Evolutionary conservation across 1,284 basidiomycete species (phyloP).

Genomic region (Sporisorium iseilematis-ciliati): DNA sequence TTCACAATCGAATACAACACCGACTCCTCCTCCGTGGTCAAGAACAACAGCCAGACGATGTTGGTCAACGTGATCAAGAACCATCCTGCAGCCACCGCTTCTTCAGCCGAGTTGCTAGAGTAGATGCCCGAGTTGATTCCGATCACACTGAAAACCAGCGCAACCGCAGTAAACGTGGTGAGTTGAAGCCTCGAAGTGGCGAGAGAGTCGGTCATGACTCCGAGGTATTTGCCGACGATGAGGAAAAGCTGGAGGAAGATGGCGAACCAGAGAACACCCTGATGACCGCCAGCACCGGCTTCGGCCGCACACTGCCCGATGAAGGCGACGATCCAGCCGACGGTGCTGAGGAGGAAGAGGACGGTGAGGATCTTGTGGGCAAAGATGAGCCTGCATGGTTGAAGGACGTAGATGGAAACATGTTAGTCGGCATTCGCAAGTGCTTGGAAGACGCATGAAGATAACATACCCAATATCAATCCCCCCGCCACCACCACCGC

Average conservation of each 20-base stretch:
- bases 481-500: slow-evolving; percentile 50
- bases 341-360: slow-evolving; percentile 83
- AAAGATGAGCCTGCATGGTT: slow-evolving; percentile 80
- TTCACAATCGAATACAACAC: slow-evolving; percentile 85
- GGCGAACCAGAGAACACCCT: slow-evolving; percentile 88
- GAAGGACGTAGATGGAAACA: neutral
- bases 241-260: slow-evolving; percentile 86
- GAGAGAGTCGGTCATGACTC: slow-evolving; percentile 85
- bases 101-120: slow-evolving; percentile 18
- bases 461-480: slow-evolving; percentile 54
- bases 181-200: slow-evolving; percentile 86
- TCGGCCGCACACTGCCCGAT: slow-evolving; percentile 74
- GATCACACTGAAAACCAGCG: slow-evolving; percentile 86
- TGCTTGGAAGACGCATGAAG: too few relatives aligned
- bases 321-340: slow-evolving; percentile 94
- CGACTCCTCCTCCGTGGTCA: slow-evolving; percentile 94
- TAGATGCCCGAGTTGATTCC: slow-evolving; percentile 76
- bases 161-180: slow-evolving; percentile 84
- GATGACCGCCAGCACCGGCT: slow-evolving; percentile 65
- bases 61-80: slow-evolving; percentile 87
- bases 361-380: slow-evolving; percentile 90
- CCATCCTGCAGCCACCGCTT: slow-evolving; percentile 91
- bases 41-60: slow-evolving; percentile 92
- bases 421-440: neutral
- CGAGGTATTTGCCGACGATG: slow-evolving; percentile 82